These are phyloP conservation scores for Populus simonii DNA, from an alignment of 345 rosid genomes.

Conservation along the genomic window DNA sequence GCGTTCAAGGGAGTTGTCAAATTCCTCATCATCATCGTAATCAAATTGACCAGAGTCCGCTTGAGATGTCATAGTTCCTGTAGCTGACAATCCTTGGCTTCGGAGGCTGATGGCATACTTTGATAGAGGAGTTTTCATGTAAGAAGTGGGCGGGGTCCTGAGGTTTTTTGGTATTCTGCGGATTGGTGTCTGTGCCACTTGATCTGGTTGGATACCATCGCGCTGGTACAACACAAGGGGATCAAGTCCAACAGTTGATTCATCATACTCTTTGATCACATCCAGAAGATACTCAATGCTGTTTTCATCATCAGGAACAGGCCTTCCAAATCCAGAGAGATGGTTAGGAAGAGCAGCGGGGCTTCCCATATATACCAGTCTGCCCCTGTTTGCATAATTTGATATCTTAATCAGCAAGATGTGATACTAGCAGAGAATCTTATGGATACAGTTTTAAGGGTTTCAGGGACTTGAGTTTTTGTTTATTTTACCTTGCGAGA, in stretches of 20 bases:
- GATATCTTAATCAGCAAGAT: not conserved
- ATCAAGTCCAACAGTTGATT: conserved; percentile 56
- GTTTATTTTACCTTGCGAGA: conserved; percentile 16
- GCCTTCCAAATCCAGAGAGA: conserved; percentile 64
- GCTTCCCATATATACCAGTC: conserved; percentile 52
- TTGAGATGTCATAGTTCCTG: conserved; percentile 31
- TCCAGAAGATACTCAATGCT: conserved; percentile 73
- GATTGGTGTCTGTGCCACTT: conserved; percentile 38
- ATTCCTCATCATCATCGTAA: conserved; percentile 31
- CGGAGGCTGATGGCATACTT: conserved; percentile 40
- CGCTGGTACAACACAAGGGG: conserved; percentile 57
- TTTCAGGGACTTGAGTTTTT: not conserved
- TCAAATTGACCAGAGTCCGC: conserved; percentile 22
- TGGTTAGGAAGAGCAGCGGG: conserved; percentile 46
- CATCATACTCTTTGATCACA: conserved; percentile 70
- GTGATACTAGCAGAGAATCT: not conserved
- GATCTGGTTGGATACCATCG: conserved; percentile 57
- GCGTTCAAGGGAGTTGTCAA: conserved; percentile 53
- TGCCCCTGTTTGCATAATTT: conserved; percentile 41
- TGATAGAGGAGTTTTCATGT: conserved; percentile 27
- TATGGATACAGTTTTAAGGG: not conserved
- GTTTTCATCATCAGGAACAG: conserved; percentile 72
- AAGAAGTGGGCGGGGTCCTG: conserved; percentile 21
- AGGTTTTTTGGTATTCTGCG: conserved; percentile 38
- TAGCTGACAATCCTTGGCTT: conserved; percentile 34